Conservation (phyloP, 192 early-diverging fungal species). For the Backusella parvicylindrica region DNA sequence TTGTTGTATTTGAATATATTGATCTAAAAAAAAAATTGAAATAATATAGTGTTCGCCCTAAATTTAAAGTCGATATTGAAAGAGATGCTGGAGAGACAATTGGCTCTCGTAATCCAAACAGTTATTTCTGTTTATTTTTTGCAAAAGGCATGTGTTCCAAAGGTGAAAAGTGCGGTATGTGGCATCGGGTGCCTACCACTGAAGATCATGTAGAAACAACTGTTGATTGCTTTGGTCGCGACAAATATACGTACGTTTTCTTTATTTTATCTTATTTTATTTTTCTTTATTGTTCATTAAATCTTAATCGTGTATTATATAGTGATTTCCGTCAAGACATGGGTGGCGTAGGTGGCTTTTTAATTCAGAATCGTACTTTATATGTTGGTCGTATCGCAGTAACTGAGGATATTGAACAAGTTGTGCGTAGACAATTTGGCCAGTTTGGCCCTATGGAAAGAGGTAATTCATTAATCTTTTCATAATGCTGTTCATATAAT, state of each 20-base stretch:
- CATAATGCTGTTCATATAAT: neutral
- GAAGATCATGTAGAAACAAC: constrained; percentile 52
- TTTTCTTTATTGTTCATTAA: neutral
- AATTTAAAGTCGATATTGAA: constrained; percentile 56
- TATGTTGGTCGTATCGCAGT: constrained; percentile 66
- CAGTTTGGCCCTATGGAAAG: constrained; percentile 77
- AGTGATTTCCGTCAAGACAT: constrained; percentile 55
- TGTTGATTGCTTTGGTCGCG: constrained; percentile 80
- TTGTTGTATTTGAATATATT: too few relatives aligned
- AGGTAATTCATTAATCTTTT: constrained; percentile 36
- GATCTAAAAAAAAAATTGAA: neutral
- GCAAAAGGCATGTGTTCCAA: constrained; percentile 74
- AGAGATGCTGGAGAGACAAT: constrained; percentile 71
- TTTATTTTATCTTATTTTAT: neutral
- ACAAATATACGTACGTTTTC: constrained; percentile 50
- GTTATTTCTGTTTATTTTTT: constrained; percentile 83
- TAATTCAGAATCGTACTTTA: constrained; percentile 65
- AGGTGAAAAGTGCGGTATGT: constrained; percentile 53
- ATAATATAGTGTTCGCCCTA: constrained; percentile 50
- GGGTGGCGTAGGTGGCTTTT: constrained; percentile 78
- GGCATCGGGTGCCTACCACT: constrained; percentile 47
- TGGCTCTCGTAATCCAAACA: constrained; percentile 54
- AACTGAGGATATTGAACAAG: constrained; percentile 40
- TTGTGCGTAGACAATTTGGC: constrained; percentile 62
- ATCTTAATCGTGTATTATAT: neutral